Conservation (phyloP, 805 yeast species). For the Huiozyma naganishii region DNA sequence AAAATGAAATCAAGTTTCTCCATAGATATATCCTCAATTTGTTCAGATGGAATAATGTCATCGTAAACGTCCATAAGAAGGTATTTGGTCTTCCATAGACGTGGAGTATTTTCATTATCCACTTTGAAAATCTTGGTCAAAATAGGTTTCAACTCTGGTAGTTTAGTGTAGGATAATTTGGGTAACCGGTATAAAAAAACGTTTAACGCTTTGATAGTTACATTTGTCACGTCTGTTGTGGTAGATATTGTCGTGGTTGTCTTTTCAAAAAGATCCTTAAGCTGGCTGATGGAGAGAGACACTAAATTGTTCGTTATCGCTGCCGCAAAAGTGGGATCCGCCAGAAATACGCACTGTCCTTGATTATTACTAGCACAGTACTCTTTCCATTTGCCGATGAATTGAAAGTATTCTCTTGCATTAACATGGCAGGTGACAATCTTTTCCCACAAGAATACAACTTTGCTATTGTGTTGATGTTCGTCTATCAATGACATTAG, state of each 20-base stretch:
- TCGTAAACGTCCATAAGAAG: conserved; percentile 40
- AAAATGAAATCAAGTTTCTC: not conserved
- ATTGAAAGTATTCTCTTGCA: conserved; percentile 47
- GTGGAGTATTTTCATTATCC: conserved; percentile 7
- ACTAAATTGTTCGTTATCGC: conserved; percentile 33
- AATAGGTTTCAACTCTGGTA: conserved; percentile 13
- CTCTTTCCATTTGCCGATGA: conserved; percentile 37
- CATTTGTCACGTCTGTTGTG: conserved; percentile 4
- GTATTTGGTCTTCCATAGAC: conserved; percentile 38
- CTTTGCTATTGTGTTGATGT: conserved; percentile 4
- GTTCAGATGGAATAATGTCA: conserved; percentile 23
- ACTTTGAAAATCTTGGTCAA: conserved; percentile 20
- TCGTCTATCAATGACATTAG: conserved; percentile 9
- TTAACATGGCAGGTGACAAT: conserved; percentile 39
- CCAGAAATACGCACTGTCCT: conserved; percentile 8
- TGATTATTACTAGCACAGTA: conserved; percentile 8
- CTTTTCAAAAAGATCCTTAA: conserved; percentile 20
- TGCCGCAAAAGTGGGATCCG: conserved; percentile 24
- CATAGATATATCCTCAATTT: conserved; percentile 6
- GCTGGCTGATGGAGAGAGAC: conserved; percentile 39
- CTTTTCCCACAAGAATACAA: conserved; percentile 16
- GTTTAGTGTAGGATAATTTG: conserved; percentile 23
- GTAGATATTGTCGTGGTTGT: conserved; percentile 7
- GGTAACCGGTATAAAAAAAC: conserved; percentile 34
- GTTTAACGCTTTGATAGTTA: conserved; percentile 16